Evolutionary conservation across 345 rosid genomes (phyloP).

Genomic region (Excoecaria cochinchinensis): DNA sequence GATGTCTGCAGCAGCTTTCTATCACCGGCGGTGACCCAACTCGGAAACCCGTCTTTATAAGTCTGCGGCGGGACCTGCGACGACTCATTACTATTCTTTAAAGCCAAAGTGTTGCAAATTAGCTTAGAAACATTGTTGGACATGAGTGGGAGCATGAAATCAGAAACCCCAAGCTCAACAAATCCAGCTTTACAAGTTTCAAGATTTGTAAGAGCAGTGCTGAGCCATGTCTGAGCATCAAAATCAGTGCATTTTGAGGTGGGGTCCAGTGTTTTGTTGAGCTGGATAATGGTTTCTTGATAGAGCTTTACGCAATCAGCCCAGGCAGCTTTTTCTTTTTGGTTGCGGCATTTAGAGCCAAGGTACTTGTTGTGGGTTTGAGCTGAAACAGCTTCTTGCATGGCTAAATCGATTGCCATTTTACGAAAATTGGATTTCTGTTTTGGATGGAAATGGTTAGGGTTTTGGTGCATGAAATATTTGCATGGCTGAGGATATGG

Average conservation of each 20-base stretch:
- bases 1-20: constrained; percentile 54
- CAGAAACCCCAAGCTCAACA: constrained; percentile 54
- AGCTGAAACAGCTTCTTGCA: constrained; percentile 56
- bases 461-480: constrained; percentile 37
- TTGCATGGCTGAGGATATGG: constrained; percentile 73
- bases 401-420: constrained; percentile 43
- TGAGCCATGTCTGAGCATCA: constrained; percentile 81
- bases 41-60: constrained; percentile 52
- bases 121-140: constrained; percentile 64
- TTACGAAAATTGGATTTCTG: constrained; percentile 48
- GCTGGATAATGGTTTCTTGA: constrained; percentile 43
- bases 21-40: constrained; percentile 64
- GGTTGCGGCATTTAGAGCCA: constrained; percentile 56
- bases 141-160: constrained; percentile 52
- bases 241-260: constrained; percentile 50
- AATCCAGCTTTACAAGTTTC: constrained; percentile 72
- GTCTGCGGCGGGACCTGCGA: constrained; percentile 30
- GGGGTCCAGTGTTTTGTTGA: constrained; percentile 55
- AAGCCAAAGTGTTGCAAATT: constrained; percentile 61
- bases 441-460: constrained; percentile 31
- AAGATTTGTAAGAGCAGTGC: constrained; percentile 74
- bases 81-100: constrained; percentile 32
- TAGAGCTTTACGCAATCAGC: constrained; percentile 73
- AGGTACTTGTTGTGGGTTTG: constrained; percentile 44
- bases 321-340: constrained; percentile 69